phyloP scores from a whole-genome alignment of 1,284 basidiomycete species.

The Sanghuangporus sanghuang region DNA sequence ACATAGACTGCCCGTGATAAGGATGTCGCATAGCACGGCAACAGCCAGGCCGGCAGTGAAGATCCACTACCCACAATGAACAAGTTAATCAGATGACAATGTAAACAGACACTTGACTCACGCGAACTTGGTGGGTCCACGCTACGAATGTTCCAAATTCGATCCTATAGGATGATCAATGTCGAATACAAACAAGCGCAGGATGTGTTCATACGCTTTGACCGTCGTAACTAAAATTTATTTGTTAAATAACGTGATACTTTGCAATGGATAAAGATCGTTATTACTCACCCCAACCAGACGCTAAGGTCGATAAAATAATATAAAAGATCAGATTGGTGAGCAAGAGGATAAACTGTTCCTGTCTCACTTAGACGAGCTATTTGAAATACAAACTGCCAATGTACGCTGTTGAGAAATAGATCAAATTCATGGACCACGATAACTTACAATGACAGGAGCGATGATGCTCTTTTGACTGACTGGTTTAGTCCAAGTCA shows the following conservation, averaged over 20 bases:
- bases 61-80: slow-evolving; percentile 8
- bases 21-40: slow-evolving; percentile 9
- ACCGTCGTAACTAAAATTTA: slow-evolving; percentile 9
- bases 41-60: slow-evolving; percentile 14
- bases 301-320: background rate
- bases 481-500: background rate
- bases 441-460: slow-evolving; percentile 4
- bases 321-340: background rate
- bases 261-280: background rate
- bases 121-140: slow-evolving; percentile 12
- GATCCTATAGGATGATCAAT: background rate
- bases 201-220: slow-evolving; percentile 5
- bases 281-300: slow-evolving; percentile 13
- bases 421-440: too few species aligned
- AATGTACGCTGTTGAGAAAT: background rate
- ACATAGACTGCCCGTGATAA: slow-evolving; percentile 16
- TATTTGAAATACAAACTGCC: slow-evolving; percentile 4
- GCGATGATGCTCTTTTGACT: slow-evolving; percentile 9
- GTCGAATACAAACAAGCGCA: background rate
- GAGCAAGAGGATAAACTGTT: background rate
- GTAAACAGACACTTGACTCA: background rate
- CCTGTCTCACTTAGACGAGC: slow-evolving; percentile 5
- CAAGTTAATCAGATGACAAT: background rate
- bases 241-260: background rate
- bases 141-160: slow-evolving; percentile 13